Evolutionary conservation across 1,284 basidiomycete species (phyloP).

Genomic region (Cryptococcus jaspeensis): DNA sequence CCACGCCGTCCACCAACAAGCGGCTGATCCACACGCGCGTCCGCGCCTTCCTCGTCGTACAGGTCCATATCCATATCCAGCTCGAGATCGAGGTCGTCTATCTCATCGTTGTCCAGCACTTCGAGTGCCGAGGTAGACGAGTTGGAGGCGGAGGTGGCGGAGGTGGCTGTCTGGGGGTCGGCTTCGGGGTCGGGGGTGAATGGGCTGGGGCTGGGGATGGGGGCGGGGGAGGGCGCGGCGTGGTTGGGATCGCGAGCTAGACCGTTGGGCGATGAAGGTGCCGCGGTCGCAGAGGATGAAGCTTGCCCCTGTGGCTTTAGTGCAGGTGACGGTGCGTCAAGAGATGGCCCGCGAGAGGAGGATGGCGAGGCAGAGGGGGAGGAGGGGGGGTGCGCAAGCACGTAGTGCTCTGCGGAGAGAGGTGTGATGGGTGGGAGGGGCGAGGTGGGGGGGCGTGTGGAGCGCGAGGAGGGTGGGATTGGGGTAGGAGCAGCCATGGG

Average conservation of each 20-base stretch:
- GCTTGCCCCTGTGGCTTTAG: background rate
- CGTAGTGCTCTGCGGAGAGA: background rate
- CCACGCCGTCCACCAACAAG: constrained; percentile 14
- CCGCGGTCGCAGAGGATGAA: too few relatives aligned
- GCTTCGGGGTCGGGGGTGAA: constrained; percentile 2
- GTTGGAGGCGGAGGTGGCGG: constrained; percentile 1
- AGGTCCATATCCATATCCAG: constrained; percentile 12
- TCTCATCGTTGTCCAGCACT: constrained; percentile 24
- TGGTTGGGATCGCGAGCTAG: background rate
- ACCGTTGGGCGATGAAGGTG: background rate
- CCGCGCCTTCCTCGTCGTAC: constrained; percentile 26
- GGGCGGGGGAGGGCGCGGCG: background rate
- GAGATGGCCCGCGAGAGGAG: too few relatives aligned
- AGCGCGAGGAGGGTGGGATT: background rate
- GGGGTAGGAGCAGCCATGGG: background rate
- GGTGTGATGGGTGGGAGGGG: background rate
- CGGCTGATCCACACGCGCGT: constrained; percentile 19
- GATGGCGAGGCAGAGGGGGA: too few relatives aligned
- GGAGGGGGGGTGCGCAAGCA: background rate
- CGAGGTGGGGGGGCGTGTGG: background rate
- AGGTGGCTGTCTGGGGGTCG: background rate
- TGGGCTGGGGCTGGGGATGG: constrained; percentile 3
- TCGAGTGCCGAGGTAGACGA: constrained; percentile 22
- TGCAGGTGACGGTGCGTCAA: background rate
- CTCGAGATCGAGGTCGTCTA: constrained; percentile 4